These are phyloP conservation scores for Malus hybrid DNA, from an alignment of 331 rosid species.

Conservation along the genomic window DNA sequence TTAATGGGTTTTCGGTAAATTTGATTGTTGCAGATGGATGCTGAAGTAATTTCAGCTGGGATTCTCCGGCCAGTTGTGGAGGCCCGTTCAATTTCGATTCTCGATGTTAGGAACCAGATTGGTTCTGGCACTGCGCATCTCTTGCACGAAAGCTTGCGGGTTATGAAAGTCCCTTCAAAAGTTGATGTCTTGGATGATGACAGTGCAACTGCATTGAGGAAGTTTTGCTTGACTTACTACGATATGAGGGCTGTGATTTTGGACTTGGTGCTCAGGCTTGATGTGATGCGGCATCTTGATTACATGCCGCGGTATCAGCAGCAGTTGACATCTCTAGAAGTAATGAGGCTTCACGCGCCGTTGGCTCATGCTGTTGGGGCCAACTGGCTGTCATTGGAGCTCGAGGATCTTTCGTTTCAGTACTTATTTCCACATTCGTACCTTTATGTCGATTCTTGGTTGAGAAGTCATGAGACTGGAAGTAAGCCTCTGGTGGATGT, in stretches of 20 bases:
- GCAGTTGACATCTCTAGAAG: slow-evolving; percentile 64
- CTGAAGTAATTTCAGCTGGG: slow-evolving; percentile 84
- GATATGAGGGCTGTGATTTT: slow-evolving; percentile 76
- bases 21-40: slow-evolving; percentile 62
- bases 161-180: slow-evolving; percentile 42
- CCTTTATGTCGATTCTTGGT: slow-evolving; percentile 69
- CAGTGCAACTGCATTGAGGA: slow-evolving; percentile 69
- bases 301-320: slow-evolving; percentile 73
- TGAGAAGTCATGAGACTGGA: slow-evolving; percentile 54
- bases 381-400: slow-evolving; percentile 54
- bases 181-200: slow-evolving; percentile 61
- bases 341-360: slow-evolving; percentile 80
- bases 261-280: slow-evolving; percentile 67
- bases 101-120: slow-evolving; percentile 45
- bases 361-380: slow-evolving; percentile 86
- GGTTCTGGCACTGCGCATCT: slow-evolving; percentile 70
- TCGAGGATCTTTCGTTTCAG: slow-evolving; percentile 81
- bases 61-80: slow-evolving; percentile 58
- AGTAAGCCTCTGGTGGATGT: slow-evolving; percentile 49
- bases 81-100: slow-evolving; percentile 41
- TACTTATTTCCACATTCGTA: slow-evolving; percentile 81
- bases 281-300: slow-evolving; percentile 68
- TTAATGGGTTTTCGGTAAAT: background rate
- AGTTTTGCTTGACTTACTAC: slow-evolving; percentile 70
- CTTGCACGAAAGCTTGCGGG: slow-evolving; percentile 74